Evolutionary conservation across 2,329 filamentous ascomycete genomes (phyloP).

Genomic region (Paecilomyces sp.): DNA sequence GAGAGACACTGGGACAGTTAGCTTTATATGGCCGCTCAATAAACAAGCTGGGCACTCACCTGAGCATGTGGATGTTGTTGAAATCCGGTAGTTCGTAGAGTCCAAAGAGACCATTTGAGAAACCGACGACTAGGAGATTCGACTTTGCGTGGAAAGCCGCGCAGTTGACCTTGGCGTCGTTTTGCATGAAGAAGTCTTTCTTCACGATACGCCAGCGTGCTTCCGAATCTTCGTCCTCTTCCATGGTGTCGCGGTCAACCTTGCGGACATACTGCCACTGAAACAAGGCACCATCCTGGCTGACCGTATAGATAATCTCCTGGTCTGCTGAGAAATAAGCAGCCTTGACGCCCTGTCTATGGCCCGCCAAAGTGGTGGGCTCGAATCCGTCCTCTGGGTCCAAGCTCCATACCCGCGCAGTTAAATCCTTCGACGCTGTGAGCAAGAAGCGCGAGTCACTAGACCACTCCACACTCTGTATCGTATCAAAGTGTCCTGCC

Average conservation of each 20-base stretch:
- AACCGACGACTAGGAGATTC: conserved; percentile 91
- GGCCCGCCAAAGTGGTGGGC: conserved; percentile 82
- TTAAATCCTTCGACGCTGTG: conserved; percentile 85
- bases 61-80: conserved; percentile 81
- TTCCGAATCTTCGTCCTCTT: conserved; percentile 57
- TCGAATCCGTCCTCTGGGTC: conserved; percentile 79
- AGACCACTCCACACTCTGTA: conserved; percentile 88
- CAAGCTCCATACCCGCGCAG: conserved; percentile 89
- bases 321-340: conserved; percentile 96
- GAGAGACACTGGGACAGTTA: conserved; percentile 67
- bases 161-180: conserved; percentile 77
- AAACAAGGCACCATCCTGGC: conserved; percentile 95
- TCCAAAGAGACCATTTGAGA: conserved; percentile 89
- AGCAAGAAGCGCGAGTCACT: conserved; percentile 93
- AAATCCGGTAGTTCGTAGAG: conserved; percentile 95
- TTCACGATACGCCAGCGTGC: conserved; percentile 88
- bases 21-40: background rate
- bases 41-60: conserved; percentile 23
- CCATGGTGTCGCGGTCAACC: conserved; percentile 53
- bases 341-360: conserved; percentile 82
- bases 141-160: conserved; percentile 82
- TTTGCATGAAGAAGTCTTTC: conserved; percentile 89
- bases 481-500: conserved; percentile 79
- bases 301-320: conserved; percentile 92
- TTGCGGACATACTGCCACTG: conserved; percentile 76